Evolutionary conservation across 768 basidiomycete species (phyloP), one percentile per base, ranked within the genome.

Genomic region (Russula virescens): DNA sequence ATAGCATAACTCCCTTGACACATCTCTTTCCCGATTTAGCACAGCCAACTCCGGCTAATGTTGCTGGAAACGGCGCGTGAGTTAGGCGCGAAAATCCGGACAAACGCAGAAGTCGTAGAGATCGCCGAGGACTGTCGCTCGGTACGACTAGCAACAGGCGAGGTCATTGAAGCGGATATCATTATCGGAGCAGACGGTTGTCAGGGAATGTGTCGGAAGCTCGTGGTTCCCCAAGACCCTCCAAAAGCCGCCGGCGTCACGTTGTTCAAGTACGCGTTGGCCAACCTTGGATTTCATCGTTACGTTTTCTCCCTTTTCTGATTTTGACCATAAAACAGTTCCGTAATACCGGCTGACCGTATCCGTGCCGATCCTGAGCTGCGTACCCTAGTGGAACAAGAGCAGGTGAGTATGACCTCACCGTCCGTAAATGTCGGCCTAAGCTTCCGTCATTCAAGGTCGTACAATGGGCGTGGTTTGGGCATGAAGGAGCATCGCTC

Each of bases 151-250:
- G 63, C 66, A 13, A 69, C 64, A 3, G 76, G 76, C 8, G 72
- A 75, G 46, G 64, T 65, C 19, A n/a, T 75, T 16, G 49, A 64
- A 5, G 72, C 69, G n/a, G 75, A 76, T 49, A 63, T 76, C 16
- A 61, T 77, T 19, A 62, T 77, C 26, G 76, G 75, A 21, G 76
- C 76, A n/a, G 75, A 76, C 53, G 75, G 76, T 51, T 62, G 61
- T 34, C 65, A 57, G 31, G 73, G 74, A 11, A 48, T 68, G 1
- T 67, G 65, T 43, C 68, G 73, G 10, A 45, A 45, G n/a, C 18
- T 60, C 26, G 43, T 63, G 1, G 35, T 70, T 21, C 55, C 66
- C 6, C 42, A 60, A 9, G 66, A 62, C 40, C 42, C 50, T n/a
- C 61, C 59, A 23, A 60, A 43, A 8, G 61, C 64, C 11, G 69